These are phyloP conservation scores for Ramularia collo-cygni DNA, from an alignment of 2,329 filamentous ascomycete genomes.

Conservation along the genomic window DNA sequence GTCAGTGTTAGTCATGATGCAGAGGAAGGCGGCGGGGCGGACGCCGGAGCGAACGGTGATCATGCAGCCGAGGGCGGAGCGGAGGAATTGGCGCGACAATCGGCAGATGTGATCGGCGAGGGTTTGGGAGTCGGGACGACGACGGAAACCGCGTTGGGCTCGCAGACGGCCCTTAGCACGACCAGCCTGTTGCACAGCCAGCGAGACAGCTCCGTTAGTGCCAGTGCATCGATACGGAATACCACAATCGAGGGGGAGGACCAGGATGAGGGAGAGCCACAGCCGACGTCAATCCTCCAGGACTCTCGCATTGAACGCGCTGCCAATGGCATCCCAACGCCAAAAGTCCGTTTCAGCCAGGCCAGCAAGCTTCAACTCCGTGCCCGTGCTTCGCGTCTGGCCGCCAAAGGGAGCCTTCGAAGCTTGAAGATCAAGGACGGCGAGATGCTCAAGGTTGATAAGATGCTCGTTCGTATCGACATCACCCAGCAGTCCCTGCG, in stretches of 20 bases:
- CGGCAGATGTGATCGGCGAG: conserved; percentile 3
- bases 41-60: conserved; percentile 1
- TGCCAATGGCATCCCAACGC: conserved; percentile 11
- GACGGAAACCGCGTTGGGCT: background rate
- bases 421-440: conserved; percentile 44
- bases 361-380: conserved; percentile 26
- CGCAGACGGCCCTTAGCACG: conserved; percentile 19
- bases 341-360: conserved; percentile 26
- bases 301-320: conserved; percentile 12
- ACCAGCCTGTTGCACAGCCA: conserved; percentile 25
- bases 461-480: conserved; percentile 60
- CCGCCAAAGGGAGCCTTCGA: conserved; percentile 21
- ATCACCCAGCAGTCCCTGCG: conserved; percentile 43
- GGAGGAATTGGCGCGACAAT: conserved; percentile 9
- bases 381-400: conserved; percentile 25
- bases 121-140: background rate
- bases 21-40: background rate
- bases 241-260: background rate
- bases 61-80: background rate
- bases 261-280: conserved; percentile 1
- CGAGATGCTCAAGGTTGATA: conserved; percentile 60
- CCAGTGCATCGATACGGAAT: background rate
- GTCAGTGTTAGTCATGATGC: conserved; percentile 1
- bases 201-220: conserved; percentile 1
- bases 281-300: conserved; percentile 8